Conservation (phyloP, 2,329 filamentous ascomycete species). For the Fusarium ambrosium region DNA sequence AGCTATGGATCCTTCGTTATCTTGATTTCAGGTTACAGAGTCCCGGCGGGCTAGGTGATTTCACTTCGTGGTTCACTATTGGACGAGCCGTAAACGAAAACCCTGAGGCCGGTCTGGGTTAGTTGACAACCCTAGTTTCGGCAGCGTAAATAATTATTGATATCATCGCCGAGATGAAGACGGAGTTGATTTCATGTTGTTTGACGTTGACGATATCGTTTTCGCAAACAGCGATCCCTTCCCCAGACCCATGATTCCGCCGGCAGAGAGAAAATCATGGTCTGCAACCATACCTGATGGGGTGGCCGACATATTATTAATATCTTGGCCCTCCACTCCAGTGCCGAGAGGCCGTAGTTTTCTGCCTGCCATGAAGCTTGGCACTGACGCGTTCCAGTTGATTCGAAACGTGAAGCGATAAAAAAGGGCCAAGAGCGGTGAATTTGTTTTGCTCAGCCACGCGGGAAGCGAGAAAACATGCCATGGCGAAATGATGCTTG, state of each 20-base stretch:
- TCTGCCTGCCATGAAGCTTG: constrained; percentile 36
- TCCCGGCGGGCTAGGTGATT: not conserved
- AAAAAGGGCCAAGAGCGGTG: constrained; percentile 9
- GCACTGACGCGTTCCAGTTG: constrained; percentile 42
- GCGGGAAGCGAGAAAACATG: not conserved
- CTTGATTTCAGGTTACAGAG: not conserved
- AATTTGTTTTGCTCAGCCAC: constrained; percentile 8
- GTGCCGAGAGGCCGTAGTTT: constrained; percentile 37
- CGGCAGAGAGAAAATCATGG: not conserved
- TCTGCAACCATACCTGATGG: constrained; percentile 3
- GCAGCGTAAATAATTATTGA: constrained; percentile 17
- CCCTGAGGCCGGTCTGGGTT: not conserved
- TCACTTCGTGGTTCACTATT: constrained; percentile 16
- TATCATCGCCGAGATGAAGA: constrained; percentile 33
- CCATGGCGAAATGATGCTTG: not conserved
- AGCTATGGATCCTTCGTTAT: not conserved
- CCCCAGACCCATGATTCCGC: not conserved
- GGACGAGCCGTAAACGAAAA: constrained; percentile 20
- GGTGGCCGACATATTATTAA: constrained; percentile 14
- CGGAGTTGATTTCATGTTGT: not conserved
- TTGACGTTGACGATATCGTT: not conserved
- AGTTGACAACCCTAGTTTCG: not conserved
- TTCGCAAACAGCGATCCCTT: constrained; percentile 3
- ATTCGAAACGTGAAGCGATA: constrained; percentile 29
- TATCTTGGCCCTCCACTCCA: constrained; percentile 42